phyloP scores from a whole-genome alignment of 371 early-diverging fungal species.

The Lichtheimia ornata region DNA sequence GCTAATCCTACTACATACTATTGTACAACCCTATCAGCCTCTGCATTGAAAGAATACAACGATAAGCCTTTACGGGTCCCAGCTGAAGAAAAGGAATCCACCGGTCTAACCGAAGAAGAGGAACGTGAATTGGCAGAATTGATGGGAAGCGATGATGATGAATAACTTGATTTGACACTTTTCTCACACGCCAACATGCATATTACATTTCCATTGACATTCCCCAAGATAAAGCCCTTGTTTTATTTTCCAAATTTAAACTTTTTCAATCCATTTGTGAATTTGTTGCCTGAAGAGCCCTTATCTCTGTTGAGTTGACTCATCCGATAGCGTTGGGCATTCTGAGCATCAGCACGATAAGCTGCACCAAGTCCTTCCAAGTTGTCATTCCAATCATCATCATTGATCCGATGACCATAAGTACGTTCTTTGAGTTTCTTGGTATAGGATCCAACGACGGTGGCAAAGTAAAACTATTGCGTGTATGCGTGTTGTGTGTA shows the following conservation, averaged over 20 bases:
- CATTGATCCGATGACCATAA: constrained; percentile 50
- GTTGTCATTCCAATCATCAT: constrained; percentile 51
- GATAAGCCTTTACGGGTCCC: constrained; percentile 17
- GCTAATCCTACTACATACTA: constrained; percentile 1
- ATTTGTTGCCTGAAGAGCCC: constrained; percentile 21
- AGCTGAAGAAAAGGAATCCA: constrained; percentile 8
- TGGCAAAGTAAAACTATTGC: constrained; percentile 43
- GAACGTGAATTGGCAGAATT: constrained; percentile 82
- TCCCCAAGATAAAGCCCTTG: background rate
- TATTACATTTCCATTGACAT: background rate
- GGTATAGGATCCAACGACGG: constrained; percentile 37
- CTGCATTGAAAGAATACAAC: constrained; percentile 31
- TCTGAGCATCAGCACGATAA: constrained; percentile 41
- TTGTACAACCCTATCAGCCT: constrained; percentile 1
- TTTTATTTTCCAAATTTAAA: constrained; percentile 29
- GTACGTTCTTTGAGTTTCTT: constrained; percentile 41
- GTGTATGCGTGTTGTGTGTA: background rate
- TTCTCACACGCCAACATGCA: background rate
- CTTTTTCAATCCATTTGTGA: constrained; percentile 23
- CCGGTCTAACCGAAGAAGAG: constrained; percentile 76
- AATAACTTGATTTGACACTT: background rate
- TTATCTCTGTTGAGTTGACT: constrained; percentile 25
- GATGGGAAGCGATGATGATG: constrained; percentile 35
- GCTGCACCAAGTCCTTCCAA: constrained; percentile 38
- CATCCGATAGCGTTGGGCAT: constrained; percentile 45